Percentiles rank a stretch among this genome's conserved stretches.
Evolutionary conservation across 2,329 filamentous ascomycete species (phyloP).

Genomic region (Aspergillus clavatus): DNA sequence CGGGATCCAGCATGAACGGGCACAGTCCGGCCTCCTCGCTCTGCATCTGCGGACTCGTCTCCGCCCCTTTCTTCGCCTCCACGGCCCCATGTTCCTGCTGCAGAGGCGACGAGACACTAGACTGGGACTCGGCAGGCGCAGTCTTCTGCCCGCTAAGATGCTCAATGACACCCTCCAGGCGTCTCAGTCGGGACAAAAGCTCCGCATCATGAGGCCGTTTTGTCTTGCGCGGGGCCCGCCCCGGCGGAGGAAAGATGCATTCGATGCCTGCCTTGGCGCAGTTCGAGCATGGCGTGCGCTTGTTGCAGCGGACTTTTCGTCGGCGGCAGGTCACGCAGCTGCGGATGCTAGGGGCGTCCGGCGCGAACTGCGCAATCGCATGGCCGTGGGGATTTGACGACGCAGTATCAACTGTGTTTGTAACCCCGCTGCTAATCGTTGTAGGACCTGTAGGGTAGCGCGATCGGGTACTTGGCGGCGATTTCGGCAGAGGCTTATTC

Average conservation of each 20-base stretch:
- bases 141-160: slow-evolving; percentile 48
- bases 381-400: slow-evolving; percentile 2
- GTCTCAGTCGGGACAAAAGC: slow-evolving; percentile 52
- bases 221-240: slow-evolving; percentile 55
- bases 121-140: slow-evolving; percentile 12
- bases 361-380: slow-evolving; percentile 6
- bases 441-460: neutral
- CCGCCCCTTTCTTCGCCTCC: neutral
- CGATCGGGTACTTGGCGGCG: slow-evolving; percentile 5
- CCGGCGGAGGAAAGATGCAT: slow-evolving; percentile 59
- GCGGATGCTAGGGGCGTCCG: slow-evolving; percentile 31
- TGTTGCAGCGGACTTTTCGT: slow-evolving; percentile 47
- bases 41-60: neutral
- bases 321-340: slow-evolving; percentile 46
- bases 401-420: neutral
- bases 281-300: slow-evolving; percentile 45
- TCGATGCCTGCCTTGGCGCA: slow-evolving; percentile 50
- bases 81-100: slow-evolving; percentile 7
- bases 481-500: slow-evolving; percentile 1
- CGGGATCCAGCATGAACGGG: slow-evolving; percentile 13
- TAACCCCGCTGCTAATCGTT: too few species aligned
- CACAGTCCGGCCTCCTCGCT: slow-evolving; percentile 6
- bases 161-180: slow-evolving; percentile 58
- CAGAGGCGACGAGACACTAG: slow-evolving; percentile 5
- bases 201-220: slow-evolving; percentile 57